These are phyloP conservation scores for Pseudopediastrum boryanum DNA, from an alignment of 139 green algal genomes.

Conservation along the genomic window DNA sequence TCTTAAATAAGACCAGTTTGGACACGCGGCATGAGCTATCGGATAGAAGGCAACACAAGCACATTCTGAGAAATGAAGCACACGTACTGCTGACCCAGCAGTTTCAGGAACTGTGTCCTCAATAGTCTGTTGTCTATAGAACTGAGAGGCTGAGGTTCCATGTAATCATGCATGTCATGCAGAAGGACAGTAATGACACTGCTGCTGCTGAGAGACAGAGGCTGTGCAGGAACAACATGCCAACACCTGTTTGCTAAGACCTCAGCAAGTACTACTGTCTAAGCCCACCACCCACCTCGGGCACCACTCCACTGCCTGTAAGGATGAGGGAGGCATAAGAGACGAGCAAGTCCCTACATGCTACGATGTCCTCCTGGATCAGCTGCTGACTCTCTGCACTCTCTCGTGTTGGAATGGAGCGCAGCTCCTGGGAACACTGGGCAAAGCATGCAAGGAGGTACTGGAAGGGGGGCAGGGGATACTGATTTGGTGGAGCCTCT, in stretches of 20 bases:
- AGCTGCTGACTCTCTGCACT: conserved; percentile 16
- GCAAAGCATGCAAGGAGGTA: conserved; percentile 80
- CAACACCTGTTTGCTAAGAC: background rate
- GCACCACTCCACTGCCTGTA: conserved; percentile 45
- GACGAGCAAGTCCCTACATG: conserved; percentile 78
- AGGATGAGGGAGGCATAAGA: conserved; percentile 84
- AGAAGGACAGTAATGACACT: too few species aligned
- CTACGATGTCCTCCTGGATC: conserved; percentile 42
- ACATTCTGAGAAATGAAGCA: too few species aligned
- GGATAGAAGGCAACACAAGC: too few species aligned
- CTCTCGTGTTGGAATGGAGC: conserved; percentile 27
- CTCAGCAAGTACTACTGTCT: background rate
- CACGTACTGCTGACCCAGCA: too few species aligned
- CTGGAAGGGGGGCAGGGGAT: conserved; percentile 70
- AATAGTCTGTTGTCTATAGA: too few species aligned
- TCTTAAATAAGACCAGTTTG: too few species aligned
- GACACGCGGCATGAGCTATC: too few species aligned
- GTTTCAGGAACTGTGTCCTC: too few species aligned
- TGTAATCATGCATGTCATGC: too few species aligned
- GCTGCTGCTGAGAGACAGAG: too few species aligned
- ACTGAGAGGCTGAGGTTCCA: too few species aligned
- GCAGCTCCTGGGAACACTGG: conserved; percentile 49
- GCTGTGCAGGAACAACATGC: too few species aligned
- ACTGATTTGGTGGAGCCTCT: conserved; percentile 54
- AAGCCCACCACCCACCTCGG: conserved; percentile 21